Evolutionary conservation across 768 basidiomycete genomes (phyloP).

Genomic region (Rhizopogon salebrosus): DNA sequence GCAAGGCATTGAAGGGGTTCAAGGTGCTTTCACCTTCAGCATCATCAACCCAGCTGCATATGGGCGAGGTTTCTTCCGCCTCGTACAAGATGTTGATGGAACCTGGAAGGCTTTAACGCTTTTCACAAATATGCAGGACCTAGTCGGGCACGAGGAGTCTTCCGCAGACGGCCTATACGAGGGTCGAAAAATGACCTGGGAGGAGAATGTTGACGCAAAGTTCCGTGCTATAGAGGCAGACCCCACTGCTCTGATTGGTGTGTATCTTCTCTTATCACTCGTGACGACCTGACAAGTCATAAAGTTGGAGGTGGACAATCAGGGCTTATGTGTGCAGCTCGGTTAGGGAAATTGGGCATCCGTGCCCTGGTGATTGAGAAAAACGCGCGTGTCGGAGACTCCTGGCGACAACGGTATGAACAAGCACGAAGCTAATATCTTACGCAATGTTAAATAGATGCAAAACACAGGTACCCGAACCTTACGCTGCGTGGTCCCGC

Average conservation of each 20-base stretch:
- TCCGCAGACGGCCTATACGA: background rate
- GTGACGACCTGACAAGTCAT: background rate
- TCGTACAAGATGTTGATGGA: constrained; percentile 38
- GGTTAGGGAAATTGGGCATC: constrained; percentile 52
- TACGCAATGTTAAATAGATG: constrained; percentile 29
- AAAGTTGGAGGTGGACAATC: constrained; percentile 53
- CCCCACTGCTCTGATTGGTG: constrained; percentile 27
- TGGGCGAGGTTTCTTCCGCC: constrained; percentile 38
- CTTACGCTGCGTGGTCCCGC: constrained; percentile 37
- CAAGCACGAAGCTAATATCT: constrained; percentile 43
- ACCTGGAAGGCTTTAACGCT: constrained; percentile 53
- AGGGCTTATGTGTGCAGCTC: constrained; percentile 53
- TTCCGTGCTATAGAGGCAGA: background rate
- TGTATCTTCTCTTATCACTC: constrained; percentile 13
- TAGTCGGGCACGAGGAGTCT: constrained; percentile 43
- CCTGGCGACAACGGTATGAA: constrained; percentile 47
- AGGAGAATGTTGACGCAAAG: background rate
- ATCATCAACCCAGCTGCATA: background rate
- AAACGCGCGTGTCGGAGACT: constrained; percentile 42
- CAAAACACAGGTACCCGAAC: background rate
- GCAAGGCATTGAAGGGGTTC: background rate
- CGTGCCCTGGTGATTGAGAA: constrained; percentile 47
- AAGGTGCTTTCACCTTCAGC: background rate
- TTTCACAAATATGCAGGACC: constrained; percentile 53
- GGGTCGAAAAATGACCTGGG: background rate